Evolutionary conservation across 2,329 filamentous ascomycete genomes (phyloP), one percentile per base, ranked within the genome.

Genomic region (Mycosphaerella arachidis): DNA sequence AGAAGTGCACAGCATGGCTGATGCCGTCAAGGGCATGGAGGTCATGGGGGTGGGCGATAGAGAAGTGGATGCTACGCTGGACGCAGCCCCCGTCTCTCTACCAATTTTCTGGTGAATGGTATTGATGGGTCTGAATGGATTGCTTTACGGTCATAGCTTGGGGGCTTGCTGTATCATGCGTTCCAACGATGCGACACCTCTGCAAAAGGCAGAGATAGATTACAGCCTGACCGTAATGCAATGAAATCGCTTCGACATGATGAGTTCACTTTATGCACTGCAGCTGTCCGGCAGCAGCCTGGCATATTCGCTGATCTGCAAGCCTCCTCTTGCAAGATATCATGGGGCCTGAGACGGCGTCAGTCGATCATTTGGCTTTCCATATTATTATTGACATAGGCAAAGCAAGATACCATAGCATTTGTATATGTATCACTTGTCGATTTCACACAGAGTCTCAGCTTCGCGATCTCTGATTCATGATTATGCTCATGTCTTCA

Each of bases 1-100:
- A 1, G 54, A 43, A n/a, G 50, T 60, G 1, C 58, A 60, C 43
- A 43, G 40, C 40, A 18, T n/a, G n/a, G n/a, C 18, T 43, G 40
- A 43, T 18, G 40, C 18, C 40, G 40, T 6, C 40, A 7, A 18
- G 13, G 40, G n/a, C 40, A 43, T n/a, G 13, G 5, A n/a, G n/a
- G 13, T 43, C 40, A 43, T n/a, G 40, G 13, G 6, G n/a, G 40
- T n/a, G 40, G 40, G 40, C 4, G 16, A 43, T 9, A n/a, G 40
- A 43, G 4, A 43, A n/a, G 40, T 43, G 40, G 40, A 43, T 16
- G 40, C 40, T 43, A 16, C 40, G 16, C 40, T 43, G 13, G 40
- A 43, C 40, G 40, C 13, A 16, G 40, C 8, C 7, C 8, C 31
- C n/a, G 40, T 43, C 40, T 43, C 40, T 43, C 13, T 3, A n/a